Evolutionary conservation across 345 rosid species (phyloP).

Genomic region (Eucalyptus guilfoylei): DNA sequence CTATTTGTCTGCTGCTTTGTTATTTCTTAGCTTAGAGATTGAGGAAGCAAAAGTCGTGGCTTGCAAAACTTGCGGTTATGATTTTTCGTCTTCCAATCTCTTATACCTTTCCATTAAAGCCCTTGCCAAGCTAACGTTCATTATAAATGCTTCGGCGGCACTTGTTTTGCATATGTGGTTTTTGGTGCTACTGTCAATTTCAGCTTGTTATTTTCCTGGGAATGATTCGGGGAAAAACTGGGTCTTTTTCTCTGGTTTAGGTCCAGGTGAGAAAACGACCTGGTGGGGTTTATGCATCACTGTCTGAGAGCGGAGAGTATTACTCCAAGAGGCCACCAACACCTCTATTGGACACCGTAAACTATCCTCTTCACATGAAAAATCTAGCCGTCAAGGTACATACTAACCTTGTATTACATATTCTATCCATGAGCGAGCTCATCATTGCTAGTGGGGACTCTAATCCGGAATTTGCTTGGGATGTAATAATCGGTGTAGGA

Average conservation of each 20-base stretch:
- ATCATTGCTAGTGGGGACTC: not conserved
- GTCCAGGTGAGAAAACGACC: constrained; percentile 40
- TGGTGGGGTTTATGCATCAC: constrained; percentile 51
- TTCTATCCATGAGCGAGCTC: not conserved
- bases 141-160: not conserved
- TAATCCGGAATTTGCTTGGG: not conserved
- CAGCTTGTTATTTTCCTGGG: not conserved
- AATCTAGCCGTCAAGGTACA: constrained; percentile 73
- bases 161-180: not conserved
- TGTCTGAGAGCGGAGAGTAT: constrained; percentile 65
- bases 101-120: not conserved
- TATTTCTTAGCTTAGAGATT: not conserved
- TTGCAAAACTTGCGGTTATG: not conserved
- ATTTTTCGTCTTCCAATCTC: not conserved
- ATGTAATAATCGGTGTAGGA: constrained; percentile 19
- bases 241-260: constrained; percentile 12
- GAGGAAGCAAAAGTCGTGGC: not conserved
- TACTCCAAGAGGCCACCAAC: constrained; percentile 74
- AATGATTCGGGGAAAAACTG: not conserved
- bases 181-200: not conserved
- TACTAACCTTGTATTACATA: not conserved
- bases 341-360: constrained; percentile 87
- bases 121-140: not conserved
- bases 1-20: not conserved
- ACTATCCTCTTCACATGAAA: constrained; percentile 93